Base-by-base conservation (phyloP, 345 rosid genomes). In the Salix dunnii region DNA sequence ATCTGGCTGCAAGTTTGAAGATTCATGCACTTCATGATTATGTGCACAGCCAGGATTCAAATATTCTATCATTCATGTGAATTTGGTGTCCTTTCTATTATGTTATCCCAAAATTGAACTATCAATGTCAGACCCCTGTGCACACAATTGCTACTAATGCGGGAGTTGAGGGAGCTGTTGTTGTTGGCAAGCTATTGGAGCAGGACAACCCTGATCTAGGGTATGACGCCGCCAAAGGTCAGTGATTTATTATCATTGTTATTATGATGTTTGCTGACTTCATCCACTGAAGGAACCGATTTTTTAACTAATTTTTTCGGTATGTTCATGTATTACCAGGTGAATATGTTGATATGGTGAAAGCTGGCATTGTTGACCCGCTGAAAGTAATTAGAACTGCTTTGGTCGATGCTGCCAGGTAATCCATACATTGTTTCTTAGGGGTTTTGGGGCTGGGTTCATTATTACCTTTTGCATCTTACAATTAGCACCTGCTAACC, bases 201-300 rank as follows among this genome's bases (percentile, higher is more conserved):
- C 97, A 91, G 81, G 97, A 96, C 64, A 84, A 90, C 62, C 74
- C 86, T 17, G 98, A 96, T 67, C 89, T 94, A 25, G 99, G 99
- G 17, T 96, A 96, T 70, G 99, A 96, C 82, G 99, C 95, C 1
- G 99, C 98, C 62, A 94, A 91, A 87, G 99, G 99, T 96, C 2
- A 64, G 85, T 74, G 36, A n/a, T 66, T 33, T 28, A 48, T 69
- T n/a, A 18, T 27, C n/a, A 12, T 68, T n/a, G 20, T 0, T 61
- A 1, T 43, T 13, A 3, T 23, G 5, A 12, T 16, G 6, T 11
- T 43, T 14, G 27, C 17, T 27, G 1, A 3, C 38, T 53, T 62
- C 12, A 31, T 1, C 77, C 55, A 58, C 14, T 27, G 28, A n/a
- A 36, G 18, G 64, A 20, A 18, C 21, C 18, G 2, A 70, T 35